These are phyloP conservation scores for Salix viminalis DNA, from an alignment of 345 rosid genomes.

Conservation along the genomic window DNA sequence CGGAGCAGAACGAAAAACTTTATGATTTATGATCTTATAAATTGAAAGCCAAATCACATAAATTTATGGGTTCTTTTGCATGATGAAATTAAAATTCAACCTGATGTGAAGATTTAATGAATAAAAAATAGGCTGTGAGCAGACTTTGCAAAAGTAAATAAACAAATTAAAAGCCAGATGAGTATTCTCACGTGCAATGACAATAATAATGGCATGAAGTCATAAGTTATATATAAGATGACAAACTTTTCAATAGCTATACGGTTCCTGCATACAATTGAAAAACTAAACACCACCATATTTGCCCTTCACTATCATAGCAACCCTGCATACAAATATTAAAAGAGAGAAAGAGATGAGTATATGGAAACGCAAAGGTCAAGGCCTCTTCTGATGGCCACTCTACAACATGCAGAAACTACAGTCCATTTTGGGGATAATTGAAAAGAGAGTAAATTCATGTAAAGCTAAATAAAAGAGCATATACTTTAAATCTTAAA, in stretches of 20 bases:
- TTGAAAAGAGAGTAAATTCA: constrained; percentile 38
- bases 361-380: constrained; percentile 69
- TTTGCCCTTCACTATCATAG: not conserved
- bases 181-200: not conserved
- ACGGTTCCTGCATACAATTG: no score
- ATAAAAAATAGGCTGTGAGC: not conserved
- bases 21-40: no score
- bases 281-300: not conserved
- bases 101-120: not conserved
- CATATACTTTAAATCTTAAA: not conserved
- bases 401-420: constrained; percentile 76
- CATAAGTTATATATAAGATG: no score
- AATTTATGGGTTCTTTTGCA: not conserved
- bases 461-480: not conserved
- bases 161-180: not conserved
- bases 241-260: no score
- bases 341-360: not conserved
- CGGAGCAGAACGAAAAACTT: not conserved
- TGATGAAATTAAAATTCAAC: not conserved
- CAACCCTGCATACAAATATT: constrained; percentile 6
- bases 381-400: constrained; percentile 64
- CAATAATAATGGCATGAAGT: not conserved
- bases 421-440: constrained; percentile 50
- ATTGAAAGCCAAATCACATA: not conserved
- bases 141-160: not conserved